Evolutionary conservation across 257 asterid species (phyloP), one percentile per base, ranked within the genome.

Genomic region (Capsicum chinense): DNA sequence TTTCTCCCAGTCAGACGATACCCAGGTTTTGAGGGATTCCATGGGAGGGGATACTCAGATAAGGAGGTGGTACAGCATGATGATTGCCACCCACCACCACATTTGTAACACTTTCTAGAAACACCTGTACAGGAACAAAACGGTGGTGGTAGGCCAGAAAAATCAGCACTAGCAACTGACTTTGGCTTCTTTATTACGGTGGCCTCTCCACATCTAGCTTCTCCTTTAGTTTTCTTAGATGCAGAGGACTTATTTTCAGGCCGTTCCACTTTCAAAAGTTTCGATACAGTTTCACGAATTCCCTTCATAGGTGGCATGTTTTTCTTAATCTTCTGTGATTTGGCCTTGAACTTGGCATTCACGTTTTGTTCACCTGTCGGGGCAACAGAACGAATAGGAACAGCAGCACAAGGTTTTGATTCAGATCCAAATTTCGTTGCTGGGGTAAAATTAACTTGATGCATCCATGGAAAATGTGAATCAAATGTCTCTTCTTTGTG

Each of bases 71-170:
- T 89, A 83, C 89, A 89, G 83, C 89, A 89, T 1, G 85, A 80
- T 3, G 92, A 88, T 71, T 89, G 90, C 92, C 90, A 89, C 48
- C 86, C 90, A 67, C 85, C 80, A 7, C 90, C 92, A 68, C 87
- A 82, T 88, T 74, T 86, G 78, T 85, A 73, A 85, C 92, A 89
- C 14, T 37, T 79, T 85, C 86, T 85, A 59, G 87, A 80, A 63
- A 85, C 80, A 48, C 87, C 92, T 8, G 92, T 89, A 79, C 90
- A 89, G 48, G 90, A 85, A 74, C 92, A 89, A 78, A 84, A 74
- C 10, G 90, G 92, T 0, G 82, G 87, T 52, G 92, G 89, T 66
- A 88, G 88, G 79, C 76, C 81, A 71, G 86, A 87, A 70, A 89
- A 62, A 60, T 89, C 90, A 69, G 80, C 82, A 52, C 76, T 74